Conservation (phyloP, 495 filamentous ascomycete species). For the Parmelia sp. region DNA sequence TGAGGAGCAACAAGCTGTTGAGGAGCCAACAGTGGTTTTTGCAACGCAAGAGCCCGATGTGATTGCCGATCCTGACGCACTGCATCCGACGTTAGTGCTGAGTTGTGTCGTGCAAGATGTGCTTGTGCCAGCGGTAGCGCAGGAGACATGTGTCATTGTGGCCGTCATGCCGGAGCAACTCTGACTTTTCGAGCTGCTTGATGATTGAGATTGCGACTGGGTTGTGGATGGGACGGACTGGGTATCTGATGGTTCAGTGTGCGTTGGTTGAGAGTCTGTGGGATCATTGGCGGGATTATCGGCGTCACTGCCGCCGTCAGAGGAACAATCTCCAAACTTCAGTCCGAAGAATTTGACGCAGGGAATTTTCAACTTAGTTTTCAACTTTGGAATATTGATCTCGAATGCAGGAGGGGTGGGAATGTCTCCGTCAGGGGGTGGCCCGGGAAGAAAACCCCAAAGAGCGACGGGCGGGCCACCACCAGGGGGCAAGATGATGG, state of each 20-base stretch:
- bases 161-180: neutral
- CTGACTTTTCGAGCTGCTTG: neutral
- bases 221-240: neutral
- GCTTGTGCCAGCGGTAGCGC: conserved; percentile 1
- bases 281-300: neutral
- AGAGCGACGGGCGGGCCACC: neutral
- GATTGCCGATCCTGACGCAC: neutral
- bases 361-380: too few relatives aligned
- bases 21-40: neutral
- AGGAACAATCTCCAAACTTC: neutral
- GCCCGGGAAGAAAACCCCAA: neutral
- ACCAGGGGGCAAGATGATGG: neutral
- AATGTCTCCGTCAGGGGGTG: neutral
- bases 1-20: neutral
- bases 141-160: neutral
- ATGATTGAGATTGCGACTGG: neutral
- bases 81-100: neutral
- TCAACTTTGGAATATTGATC: neutral
- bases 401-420: neutral
- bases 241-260: neutral
- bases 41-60: neutral
- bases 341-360: neutral
- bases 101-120: neutral
- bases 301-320: neutral
- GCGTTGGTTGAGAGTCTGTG: neutral